Evolutionary conservation across 805 yeast species (phyloP).

Genomic region (Candida broadrunensis): DNA sequence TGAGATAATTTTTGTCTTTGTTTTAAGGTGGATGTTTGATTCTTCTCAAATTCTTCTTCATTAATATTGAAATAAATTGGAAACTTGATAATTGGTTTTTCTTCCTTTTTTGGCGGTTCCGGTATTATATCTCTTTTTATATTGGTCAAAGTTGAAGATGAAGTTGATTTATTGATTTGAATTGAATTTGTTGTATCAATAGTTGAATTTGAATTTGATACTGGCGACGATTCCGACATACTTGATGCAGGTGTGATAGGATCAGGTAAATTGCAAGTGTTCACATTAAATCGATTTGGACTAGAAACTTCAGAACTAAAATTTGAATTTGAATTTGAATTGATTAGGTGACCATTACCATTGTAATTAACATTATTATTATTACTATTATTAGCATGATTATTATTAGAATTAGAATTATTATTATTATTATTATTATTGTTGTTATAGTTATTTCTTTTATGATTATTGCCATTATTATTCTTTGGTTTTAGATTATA

Average conservation of each 20-base stretch:
- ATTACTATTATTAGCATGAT: not conserved
- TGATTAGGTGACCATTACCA: not conserved
- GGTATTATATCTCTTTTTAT: constrained; percentile 3
- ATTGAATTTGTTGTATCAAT: not conserved
- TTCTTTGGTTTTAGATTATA: not conserved
- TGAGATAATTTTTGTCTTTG: constrained; percentile 3
- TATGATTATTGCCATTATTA: constrained; percentile 1
- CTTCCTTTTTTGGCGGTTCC: not conserved
- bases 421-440: not conserved
- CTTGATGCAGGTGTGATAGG: constrained; percentile 2
- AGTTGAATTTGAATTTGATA: constrained; percentile 2
- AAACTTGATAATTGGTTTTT: not conserved
- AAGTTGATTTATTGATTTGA: not conserved
- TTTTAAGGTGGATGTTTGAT: constrained; percentile 2
- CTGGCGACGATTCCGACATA: constrained; percentile 5
- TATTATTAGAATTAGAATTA: not conserved
- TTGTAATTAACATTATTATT: not conserved
- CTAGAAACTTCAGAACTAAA: not conserved
- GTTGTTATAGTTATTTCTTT: not conserved
- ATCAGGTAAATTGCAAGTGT: not conserved
- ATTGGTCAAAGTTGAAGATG: not conserved
- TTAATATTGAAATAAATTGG: constrained; percentile 12
- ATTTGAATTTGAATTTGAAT: not conserved
- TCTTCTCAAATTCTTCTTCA: constrained; percentile 7
- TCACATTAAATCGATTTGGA: not conserved